Base-by-base conservation (phyloP, 805 yeast species). In the Spencermartinsiella europaea region DNA sequence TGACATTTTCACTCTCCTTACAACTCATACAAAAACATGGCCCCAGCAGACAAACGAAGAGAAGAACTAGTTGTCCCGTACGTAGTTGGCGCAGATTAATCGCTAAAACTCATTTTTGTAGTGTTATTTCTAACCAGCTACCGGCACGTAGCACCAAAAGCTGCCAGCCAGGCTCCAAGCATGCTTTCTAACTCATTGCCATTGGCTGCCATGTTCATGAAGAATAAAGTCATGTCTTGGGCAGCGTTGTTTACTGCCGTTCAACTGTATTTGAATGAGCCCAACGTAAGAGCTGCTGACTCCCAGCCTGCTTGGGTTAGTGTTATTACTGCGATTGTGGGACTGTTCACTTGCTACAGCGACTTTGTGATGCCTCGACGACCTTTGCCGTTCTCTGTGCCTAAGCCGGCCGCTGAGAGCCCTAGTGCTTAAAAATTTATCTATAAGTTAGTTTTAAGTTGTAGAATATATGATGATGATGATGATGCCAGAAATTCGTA, bases 181-280 rank as follows among this genome's bases (percentile, higher is more conserved):
- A 40, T 56, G 47, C 46, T 64, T 46, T 46, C 62, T 44, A 52
- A 52, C 48, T 49, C 66, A 5, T 47, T 66, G 51, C 71, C 70
- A 16, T 54, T 67, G 56, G 65, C 64, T 14, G 70, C 68, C 45
- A 66, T 66, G 67, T 65, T 66, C 46, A 47, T 66, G 56, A 50
- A 64, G 43, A 64, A 68, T 48, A 62, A 62, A 42, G 43, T 65
- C 45, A 52, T 67, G 47, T 55, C 66, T 16, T 67, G 71, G 71
- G 55, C 64, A 21, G 64, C 69, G 20, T 40, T 66, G 37, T 66
- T 66, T 53, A 51, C 66, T 7, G 59, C 68, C 31, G 38, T 66
- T 21, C 69, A 65, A 45, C 45, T 53, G 20, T 64, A 46, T 46
- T 56, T 67, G 38, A 59, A 58, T 48, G 66, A 65, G 51, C 64